phyloP scores from a whole-genome alignment of 345 rosid genomes.

The Schrenkiella parvula region DNA sequence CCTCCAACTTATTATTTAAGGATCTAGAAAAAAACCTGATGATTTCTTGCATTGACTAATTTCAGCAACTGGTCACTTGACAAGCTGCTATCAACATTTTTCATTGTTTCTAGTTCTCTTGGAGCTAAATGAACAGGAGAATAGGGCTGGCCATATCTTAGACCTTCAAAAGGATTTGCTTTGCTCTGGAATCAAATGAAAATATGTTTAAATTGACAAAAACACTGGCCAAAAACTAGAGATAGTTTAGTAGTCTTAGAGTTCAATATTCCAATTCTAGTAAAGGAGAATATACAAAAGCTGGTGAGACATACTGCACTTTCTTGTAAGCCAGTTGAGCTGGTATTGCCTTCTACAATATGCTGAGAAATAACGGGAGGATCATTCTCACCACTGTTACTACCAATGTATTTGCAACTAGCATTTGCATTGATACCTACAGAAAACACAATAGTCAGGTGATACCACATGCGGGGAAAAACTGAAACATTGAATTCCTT shows the following conservation, averaged over 20 bases:
- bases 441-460: conserved; percentile 22
- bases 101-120: conserved; percentile 36
- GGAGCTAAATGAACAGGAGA: conserved; percentile 29
- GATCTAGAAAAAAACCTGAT: conserved; percentile 42
- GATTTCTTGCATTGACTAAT: conserved; percentile 25
- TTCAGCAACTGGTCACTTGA: conserved; percentile 37
- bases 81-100: conserved; percentile 29
- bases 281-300: conserved; percentile 5
- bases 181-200: conserved; percentile 18
- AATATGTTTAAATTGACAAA: not conserved
- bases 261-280: not conserved
- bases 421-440: conserved; percentile 46
- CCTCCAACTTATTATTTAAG: conserved; percentile 12
- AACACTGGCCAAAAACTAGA: not conserved
- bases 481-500: conserved; percentile 18
- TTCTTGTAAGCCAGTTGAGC: conserved; percentile 32
- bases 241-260: not conserved
- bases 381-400: conserved; percentile 37
- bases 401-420: conserved; percentile 35
- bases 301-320: conserved; percentile 39
- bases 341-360: conserved; percentile 27
- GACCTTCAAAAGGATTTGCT: conserved; percentile 16
- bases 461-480: conserved; percentile 1
- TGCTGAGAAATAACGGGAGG: conserved; percentile 33
- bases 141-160: conserved; percentile 19